Evolutionary conservation across 306 rosid genomes (phyloP).

Genomic region (Luffa aegyptiaca): DNA sequence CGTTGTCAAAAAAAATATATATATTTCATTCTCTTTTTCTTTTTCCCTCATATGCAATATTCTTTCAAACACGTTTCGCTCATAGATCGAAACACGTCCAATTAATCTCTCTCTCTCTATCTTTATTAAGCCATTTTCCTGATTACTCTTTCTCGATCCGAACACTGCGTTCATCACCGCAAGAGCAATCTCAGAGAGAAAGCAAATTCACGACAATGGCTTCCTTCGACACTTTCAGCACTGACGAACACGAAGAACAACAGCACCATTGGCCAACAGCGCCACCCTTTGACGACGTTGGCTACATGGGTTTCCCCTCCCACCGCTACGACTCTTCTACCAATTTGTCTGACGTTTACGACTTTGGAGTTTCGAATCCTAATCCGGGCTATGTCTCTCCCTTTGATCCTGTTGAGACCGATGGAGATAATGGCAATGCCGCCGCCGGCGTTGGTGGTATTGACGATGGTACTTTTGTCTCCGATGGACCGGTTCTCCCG

Average conservation of each 20-base stretch:
- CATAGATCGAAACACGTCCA: background rate
- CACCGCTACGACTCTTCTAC: slow-evolving; percentile 26
- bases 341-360: slow-evolving; percentile 28
- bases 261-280: slow-evolving; percentile 18
- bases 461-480: slow-evolving; percentile 27
- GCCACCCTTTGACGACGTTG: slow-evolving; percentile 39
- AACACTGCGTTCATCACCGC: slow-evolving; percentile 10
- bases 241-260: slow-evolving; percentile 27
- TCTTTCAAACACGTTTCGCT: background rate
- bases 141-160: slow-evolving; percentile 17
- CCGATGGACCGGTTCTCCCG: slow-evolving; percentile 56
- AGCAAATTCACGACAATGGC: slow-evolving; percentile 28
- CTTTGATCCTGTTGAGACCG: slow-evolving; percentile 27
- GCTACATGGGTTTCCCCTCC: slow-evolving; percentile 20
- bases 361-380: slow-evolving; percentile 33
- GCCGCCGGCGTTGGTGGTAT: background rate
- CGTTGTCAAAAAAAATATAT: no score
- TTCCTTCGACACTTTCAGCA: slow-evolving; percentile 48
- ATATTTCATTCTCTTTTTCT: no score
- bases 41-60: no score
- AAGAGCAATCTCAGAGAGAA: background rate
- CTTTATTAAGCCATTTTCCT: background rate
- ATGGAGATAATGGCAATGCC: slow-evolving; percentile 1
- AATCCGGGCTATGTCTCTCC: slow-evolving; percentile 43
- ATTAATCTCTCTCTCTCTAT: background rate